phyloP scores from a whole-genome alignment of 1,284 basidiomycete genomes.

The Pseudomicrostroma phylloplanum region DNA sequence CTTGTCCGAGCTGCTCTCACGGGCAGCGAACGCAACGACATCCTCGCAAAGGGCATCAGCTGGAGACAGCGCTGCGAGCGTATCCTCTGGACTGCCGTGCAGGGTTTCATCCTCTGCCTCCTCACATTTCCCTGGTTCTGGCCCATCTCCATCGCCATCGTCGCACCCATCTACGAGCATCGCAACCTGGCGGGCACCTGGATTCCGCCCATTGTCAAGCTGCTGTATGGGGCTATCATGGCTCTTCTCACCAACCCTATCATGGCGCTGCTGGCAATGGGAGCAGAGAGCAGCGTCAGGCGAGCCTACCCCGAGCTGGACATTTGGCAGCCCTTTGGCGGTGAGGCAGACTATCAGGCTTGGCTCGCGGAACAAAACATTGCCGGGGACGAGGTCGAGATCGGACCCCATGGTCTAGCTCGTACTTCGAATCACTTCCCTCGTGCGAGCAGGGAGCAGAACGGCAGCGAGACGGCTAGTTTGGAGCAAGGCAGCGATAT shows the following conservation, averaged over 20 bases:
- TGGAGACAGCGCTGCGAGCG: conserved; percentile 33
- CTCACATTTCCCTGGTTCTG: conserved; percentile 47
- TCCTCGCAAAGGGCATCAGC: conserved; percentile 29
- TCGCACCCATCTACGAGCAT: conserved; percentile 44
- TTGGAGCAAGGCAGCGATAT: too few relatives aligned
- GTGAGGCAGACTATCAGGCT: conserved; percentile 4
- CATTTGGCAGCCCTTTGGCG: conserved; percentile 9
- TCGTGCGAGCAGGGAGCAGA: not conserved
- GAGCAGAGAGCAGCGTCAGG: conserved; percentile 27
- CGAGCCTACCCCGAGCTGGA: conserved; percentile 1
- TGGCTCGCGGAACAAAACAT: conserved; percentile 9
- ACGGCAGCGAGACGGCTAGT: too few relatives aligned
- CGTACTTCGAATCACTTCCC: not conserved
- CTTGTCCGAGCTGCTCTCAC: conserved; percentile 31
- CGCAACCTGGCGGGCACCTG: conserved; percentile 44
- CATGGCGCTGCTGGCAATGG: conserved; percentile 46
- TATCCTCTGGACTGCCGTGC: conserved; percentile 37
- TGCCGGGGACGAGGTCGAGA: conserved; percentile 6
- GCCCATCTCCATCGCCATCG: conserved; percentile 44
- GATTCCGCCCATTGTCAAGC: conserved; percentile 48
- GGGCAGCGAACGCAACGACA: conserved; percentile 38
- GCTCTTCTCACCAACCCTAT: conserved; percentile 44
- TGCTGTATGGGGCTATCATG: conserved; percentile 42
- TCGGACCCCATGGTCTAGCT: conserved; percentile 9
- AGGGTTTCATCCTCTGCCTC: conserved; percentile 35